Percentiles rank a stretch among this genome's conserved stretches.
Conservation (phyloP, 2,329 filamentous ascomycete species). For the Dendryphion nanum region DNA sequence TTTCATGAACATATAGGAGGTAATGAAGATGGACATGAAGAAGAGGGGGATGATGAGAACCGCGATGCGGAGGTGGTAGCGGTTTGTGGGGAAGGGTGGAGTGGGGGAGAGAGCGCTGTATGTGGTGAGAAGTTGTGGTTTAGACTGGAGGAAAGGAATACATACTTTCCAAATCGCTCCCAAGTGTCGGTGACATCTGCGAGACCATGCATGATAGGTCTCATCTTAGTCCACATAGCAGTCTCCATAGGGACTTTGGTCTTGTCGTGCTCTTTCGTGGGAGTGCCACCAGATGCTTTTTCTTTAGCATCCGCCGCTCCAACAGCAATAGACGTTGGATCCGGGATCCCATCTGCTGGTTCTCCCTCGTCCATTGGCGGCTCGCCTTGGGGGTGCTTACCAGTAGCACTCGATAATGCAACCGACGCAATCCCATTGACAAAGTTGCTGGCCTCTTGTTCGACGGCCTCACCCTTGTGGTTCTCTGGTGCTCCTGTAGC, state of each 20-base stretch:
- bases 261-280: conserved; percentile 62
- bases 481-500: conserved; percentile 81
- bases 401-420: conserved; percentile 71
- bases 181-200: conserved; percentile 61
- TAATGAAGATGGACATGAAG: conserved; percentile 44
- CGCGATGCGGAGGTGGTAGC: conserved; percentile 47
- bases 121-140: not conserved
- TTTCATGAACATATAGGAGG: conserved; percentile 58
- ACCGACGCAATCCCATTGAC: conserved; percentile 71
- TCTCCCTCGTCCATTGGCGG: conserved; percentile 44
- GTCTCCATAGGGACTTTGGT: conserved; percentile 76
- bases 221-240: conserved; percentile 73
- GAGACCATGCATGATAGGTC: conserved; percentile 67
- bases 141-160: conserved; percentile 1
- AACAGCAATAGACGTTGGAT: conserved; percentile 58
- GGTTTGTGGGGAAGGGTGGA: conserved; percentile 46
- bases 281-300: conserved; percentile 51
- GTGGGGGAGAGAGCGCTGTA: conserved; percentile 47
- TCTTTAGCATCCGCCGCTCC: conserved; percentile 55
- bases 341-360: conserved; percentile 57
- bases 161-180: conserved; percentile 62
- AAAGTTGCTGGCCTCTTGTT: conserved; percentile 79
- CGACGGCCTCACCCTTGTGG: conserved; percentile 78
- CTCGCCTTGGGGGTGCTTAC: conserved; percentile 70
- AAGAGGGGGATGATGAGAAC: conserved; percentile 45